Evolutionary conservation across 768 basidiomycete species (phyloP), one percentile per base, ranked within the genome.

Genomic region (Clitopilus hobsonii): DNA sequence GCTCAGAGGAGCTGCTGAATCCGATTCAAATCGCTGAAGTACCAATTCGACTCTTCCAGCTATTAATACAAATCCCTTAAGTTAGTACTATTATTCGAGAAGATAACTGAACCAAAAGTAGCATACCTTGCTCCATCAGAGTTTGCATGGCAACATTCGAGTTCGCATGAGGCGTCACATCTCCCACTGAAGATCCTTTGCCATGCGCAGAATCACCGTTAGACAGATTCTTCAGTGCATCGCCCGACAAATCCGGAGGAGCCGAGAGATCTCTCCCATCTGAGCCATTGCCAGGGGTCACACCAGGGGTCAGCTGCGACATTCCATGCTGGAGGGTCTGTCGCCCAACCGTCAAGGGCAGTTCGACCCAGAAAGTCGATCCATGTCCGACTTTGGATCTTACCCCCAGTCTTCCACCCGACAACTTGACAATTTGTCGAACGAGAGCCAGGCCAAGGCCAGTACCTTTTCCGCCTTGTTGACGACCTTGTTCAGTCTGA

Each of bases 311-410:
- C n/a, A 32, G 16, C 41, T 45, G 14, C 41, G n/a, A 67, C 78
- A 71, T 81, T 83, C 28, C 69, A 69, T 18, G 88, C 87, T 24
- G 32, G 13, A 36, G n/a, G 13, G 32, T 36, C 32, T 11, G 13
- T n/a, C 10, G 13, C 8, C 32, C 32, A 11, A 91, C 82, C 3
- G 86, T 88, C 16, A 91, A 25, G 54, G 58, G 60, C n/a, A 86
- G 67, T 63, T 85, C 85, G 18, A 81, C 81, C 88, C 88, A 89
- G 70, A 89, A 90, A 53, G 83, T 86, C 29, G 82, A 85, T 18
- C 88, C 88, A 55, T 72, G 68, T 10, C 77, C 75, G 5, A 78
- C 69, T 60, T 79, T 76, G 14, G 72, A 75, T 45, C 64, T 67
- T 41, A 79, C 71, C 13, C 77, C 83, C 45, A 84, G 61, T 54